Evolutionary conservation across 2,329 filamentous ascomycete genomes (phyloP), one percentile per base, ranked within the genome.

Genomic region (Stemphylium lycopersici): DNA sequence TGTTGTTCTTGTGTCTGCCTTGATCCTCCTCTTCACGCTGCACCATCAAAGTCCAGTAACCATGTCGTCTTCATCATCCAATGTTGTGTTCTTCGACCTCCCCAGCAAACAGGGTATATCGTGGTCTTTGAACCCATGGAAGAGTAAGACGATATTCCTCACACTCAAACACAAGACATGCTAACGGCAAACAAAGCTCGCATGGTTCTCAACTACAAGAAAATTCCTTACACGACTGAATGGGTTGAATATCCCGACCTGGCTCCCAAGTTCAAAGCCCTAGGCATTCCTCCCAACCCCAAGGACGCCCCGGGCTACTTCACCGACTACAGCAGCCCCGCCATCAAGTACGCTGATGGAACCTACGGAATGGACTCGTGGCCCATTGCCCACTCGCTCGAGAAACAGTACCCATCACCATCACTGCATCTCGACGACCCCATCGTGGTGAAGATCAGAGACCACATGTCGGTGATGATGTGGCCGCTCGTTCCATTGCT

Each of bases 61-160:
- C n/a, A 68, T 54, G 51, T 29, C 48, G 6, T 71, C 74, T 55
- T 52, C 68, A 29, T 71, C 75, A 52, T 51, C 68, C 26, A 68
- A 79, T 57, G 76, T 87, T 33, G 75, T 83, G 7, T 70, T 90
- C 1, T 89, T 84, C 61, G 88, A 90, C 68, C 71, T 90, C 2
- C 83, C 87, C 2, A 85, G 79, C 72, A 82, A 78, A 67, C 73
- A 76, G 13, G 70, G 76, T 34, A 74, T 74, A 6, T 68, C 77
- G 45, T 90, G 88, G 88, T 88, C 87, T 1, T 75, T 84, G 40
- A 91, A 90, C 68, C 83, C 87, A 0, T 90, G 87, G 87, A 90
- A 88, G 75, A 85, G 87, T 88, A 74, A 63, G 71, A 70, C 4
- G 7, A 1, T 16, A n/a, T 15, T 16, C 2, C 4, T 29, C 16